Conservation (phyloP, 2,329 filamentous ascomycete genomes). For the Alternaria triticina region DNA sequence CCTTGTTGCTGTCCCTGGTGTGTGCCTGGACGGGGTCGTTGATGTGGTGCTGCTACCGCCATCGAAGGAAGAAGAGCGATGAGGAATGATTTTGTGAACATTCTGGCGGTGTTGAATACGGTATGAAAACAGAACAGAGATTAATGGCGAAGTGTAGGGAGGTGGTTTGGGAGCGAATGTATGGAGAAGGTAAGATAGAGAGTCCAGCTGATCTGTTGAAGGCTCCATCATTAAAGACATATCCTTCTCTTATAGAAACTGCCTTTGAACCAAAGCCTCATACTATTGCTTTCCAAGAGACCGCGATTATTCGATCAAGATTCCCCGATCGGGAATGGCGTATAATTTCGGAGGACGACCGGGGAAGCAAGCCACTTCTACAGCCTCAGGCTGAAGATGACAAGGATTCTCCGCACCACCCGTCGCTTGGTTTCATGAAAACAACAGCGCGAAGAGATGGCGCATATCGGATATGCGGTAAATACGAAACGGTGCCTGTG, state of each 20-base stretch:
- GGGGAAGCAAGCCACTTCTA: neutral
- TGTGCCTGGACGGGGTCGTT: neutral
- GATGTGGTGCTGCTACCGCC: slow-evolving; percentile 9
- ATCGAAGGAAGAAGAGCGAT: slow-evolving; percentile 7
- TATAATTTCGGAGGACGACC: neutral
- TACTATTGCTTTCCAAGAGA: neutral
- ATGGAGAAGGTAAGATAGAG: neutral
- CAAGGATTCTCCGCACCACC: neutral
- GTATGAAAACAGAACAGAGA: neutral
- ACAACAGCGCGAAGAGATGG: neutral
- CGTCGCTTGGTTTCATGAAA: neutral
- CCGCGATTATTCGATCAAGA: slow-evolving; percentile 21
- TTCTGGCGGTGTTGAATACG: neutral
- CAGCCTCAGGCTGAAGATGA: neutral
- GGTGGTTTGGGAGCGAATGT: neutral
- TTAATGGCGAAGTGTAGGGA: neutral
- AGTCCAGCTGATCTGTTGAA: neutral
- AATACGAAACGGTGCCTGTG: slow-evolving; percentile 6
- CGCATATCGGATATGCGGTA: neutral
- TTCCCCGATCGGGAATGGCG: neutral
- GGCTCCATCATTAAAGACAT: neutral
- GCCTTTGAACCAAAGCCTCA: neutral
- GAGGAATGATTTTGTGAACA: neutral
- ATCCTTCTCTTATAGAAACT: neutral
- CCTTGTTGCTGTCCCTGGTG: neutral